Base-by-base conservation (phyloP, 768 basidiomycete genomes). In the Lentinula aciculospora region DNA sequence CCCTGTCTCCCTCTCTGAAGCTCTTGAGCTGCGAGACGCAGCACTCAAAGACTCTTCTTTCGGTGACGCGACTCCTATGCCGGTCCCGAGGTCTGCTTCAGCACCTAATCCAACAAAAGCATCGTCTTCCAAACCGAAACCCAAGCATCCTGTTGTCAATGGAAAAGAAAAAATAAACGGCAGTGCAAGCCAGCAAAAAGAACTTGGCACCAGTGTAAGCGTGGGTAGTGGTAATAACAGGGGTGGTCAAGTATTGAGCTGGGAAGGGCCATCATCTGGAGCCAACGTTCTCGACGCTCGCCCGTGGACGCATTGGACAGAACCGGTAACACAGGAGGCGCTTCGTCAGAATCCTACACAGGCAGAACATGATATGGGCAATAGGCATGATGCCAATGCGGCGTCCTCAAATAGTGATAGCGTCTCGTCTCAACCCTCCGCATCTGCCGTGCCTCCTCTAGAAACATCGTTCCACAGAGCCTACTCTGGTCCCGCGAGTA, bases 1-100 rank as follows among this genome's bases (percentile, higher is more conserved):
- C 37, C 83, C 88, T 3, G 72, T 88, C 6, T 67, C 83, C 13
- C 72, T 89, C 25, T 66, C 71, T 3, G 82, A 83, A 45, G 89
- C 89, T n/a, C 69, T 90, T 27, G 70, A 75, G 37, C 72, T 78
- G 55, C 81, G 82, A 36, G 76, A 76, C 58, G 72, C 70, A 2
- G 82, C 79, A 61, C 80, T 79, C 69, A 80, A 76, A 58, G 80
- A 77, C 12, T 25, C 54, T 62, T 67, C 81, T n/a, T 66, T 82
- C n/a, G 80, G 84, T 55, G 82, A 81, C 49, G 79, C 85, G 64
- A 82, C 83, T 45, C 36, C 44, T 23, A 19, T 13, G 29, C 29
- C 29, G 4, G 36, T 80, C 81, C 32, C 67, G 57, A 63, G 64
- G 12, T 63, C 67, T 37, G 59, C 60, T 29, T 61, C 58, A 4